Base-by-base conservation (phyloP, 306 rosid genomes). In the Sophora flavescens region DNA sequence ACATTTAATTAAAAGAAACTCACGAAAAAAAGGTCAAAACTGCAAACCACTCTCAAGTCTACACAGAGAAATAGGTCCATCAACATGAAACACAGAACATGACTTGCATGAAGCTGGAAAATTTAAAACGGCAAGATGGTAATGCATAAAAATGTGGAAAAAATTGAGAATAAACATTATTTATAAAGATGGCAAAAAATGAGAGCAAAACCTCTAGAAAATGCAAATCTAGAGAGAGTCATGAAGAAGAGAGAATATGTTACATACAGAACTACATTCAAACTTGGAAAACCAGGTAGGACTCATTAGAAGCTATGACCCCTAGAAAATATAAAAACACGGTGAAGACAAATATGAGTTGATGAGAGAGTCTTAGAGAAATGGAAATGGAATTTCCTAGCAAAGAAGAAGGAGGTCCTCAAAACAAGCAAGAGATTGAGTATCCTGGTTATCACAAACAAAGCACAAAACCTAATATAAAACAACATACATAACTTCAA, bases 391-490 rank as follows among this genome's bases (percentile, higher is more conserved):
- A 80, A 81, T 85, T 71, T 79, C 76, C 78, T 71, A 60, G 35
- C 41, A 66, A 48, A 71, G 83, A 83, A 81, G 88, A 74, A 86
- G 81, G 85, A 63, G 81, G 52, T 77, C 70, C 74, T 48, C 74
- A 45, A 68, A 82, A 84, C 70, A 86, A 84, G 89, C 89, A 86
- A 88, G 84, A 86, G 88, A 86, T 88, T 35, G 91, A 90, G 92
- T 86, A 92, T 74, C 51, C 53, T 72, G 51, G 35, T 38, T 15
- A 67, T 33, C 10, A 65, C 53, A 76, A 63, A 65, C 44, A 75
- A 38, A 45, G 35, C 30, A 35, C 9, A 35, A 13, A 63, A 6
- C 68, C 14, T n/a, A 30, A n/a, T 11, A 60, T 30, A 32, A n/a
- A n/a, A 63, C 68, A 36, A 63, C 1, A 15, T 63, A 63, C 6